Evolutionary conservation across 306 rosid species (phyloP).

Genomic region (Cucumis hystrix): DNA sequence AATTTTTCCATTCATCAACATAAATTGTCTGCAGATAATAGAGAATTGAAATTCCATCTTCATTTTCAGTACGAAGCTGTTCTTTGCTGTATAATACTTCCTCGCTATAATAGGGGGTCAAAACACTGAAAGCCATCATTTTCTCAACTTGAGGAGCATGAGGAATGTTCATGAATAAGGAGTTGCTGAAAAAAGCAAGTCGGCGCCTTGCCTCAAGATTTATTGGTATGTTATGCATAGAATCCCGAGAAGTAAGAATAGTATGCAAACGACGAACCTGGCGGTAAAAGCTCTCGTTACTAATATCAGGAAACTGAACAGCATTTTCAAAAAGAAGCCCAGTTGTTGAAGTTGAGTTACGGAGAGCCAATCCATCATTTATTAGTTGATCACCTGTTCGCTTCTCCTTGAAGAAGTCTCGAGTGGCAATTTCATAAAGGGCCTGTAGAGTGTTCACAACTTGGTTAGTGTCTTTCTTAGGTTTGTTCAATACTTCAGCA

Average conservation of each 20-base stretch:
- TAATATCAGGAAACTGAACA: conserved; percentile 44
- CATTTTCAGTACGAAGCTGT: conserved; percentile 80
- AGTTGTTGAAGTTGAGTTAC: conserved; percentile 31
- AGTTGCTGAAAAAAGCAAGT: conserved; percentile 89
- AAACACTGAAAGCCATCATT: conserved; percentile 93
- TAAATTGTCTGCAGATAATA: conserved; percentile 81
- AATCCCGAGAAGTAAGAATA: conserved; percentile 78
- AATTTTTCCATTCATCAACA: conserved; percentile 92
- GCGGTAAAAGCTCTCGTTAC: conserved; percentile 57
- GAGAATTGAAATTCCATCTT: conserved; percentile 76
- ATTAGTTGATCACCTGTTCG: conserved; percentile 45
- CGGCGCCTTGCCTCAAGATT: conserved; percentile 96
- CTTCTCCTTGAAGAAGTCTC: conserved; percentile 73
- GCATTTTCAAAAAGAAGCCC: conserved; percentile 70
- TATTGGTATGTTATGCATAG: conserved; percentile 75
- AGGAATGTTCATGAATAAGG: conserved; percentile 91
- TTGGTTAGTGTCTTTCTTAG: conserved; percentile 41
- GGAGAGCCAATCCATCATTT: conserved; percentile 74
- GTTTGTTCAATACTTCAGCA: conserved; percentile 52
- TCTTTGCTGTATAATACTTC: conserved; percentile 69
- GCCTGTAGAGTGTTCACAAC: conserved; percentile 84
- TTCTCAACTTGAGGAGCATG: conserved; percentile 98
- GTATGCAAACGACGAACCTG: conserved; percentile 83
- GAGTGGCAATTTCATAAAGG: conserved; percentile 66
- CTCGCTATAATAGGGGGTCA: conserved; percentile 84